A percentile compares a stretch with the other conserved stretches of the same genome.
Conservation (phyloP, 106 monocot species). For the Acanthochlamys bracteata region DNA sequence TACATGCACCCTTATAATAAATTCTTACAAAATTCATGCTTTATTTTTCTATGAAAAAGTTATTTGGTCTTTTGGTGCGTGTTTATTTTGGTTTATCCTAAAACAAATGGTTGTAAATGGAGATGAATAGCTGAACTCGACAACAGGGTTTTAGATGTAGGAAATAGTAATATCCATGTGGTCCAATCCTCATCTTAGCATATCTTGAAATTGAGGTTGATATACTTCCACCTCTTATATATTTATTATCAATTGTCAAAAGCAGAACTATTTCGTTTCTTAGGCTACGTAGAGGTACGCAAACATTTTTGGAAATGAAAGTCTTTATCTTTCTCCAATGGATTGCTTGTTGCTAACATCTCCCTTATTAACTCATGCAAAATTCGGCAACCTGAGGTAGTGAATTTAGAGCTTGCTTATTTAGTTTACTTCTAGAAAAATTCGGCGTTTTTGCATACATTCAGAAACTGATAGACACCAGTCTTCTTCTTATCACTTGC, state of each 20-base stretch:
- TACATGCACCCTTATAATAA: too few species aligned
- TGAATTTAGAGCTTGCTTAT: background rate
- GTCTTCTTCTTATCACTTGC: background rate
- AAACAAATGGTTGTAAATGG: too few species aligned
- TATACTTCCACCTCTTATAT: slow-evolving; percentile 26
- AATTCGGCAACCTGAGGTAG: slow-evolving; percentile 27
- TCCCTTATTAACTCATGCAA: slow-evolving; percentile 14
- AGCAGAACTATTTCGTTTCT: background rate
- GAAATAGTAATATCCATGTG: background rate
- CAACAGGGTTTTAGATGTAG: background rate
- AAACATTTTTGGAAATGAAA: slow-evolving; percentile 6
- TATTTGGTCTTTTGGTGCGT: too few species aligned
- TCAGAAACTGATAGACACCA: background rate
- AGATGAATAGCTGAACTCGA: too few species aligned
- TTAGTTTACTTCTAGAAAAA: background rate
- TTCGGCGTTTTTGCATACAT: background rate
- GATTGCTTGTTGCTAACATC: slow-evolving; percentile 36
- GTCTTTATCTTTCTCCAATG: slow-evolving; percentile 23
- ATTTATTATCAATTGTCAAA: background rate
- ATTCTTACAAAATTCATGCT: too few species aligned
- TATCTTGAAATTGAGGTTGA: slow-evolving; percentile 28
- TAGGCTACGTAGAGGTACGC: slow-evolving; percentile 7
- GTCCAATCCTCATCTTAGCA: background rate
- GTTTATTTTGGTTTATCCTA: too few species aligned
- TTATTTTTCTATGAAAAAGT: too few species aligned